phyloP scores from a whole-genome alignment of 2,329 filamentous ascomycete genomes.

The Fusarium sp. region DNA sequence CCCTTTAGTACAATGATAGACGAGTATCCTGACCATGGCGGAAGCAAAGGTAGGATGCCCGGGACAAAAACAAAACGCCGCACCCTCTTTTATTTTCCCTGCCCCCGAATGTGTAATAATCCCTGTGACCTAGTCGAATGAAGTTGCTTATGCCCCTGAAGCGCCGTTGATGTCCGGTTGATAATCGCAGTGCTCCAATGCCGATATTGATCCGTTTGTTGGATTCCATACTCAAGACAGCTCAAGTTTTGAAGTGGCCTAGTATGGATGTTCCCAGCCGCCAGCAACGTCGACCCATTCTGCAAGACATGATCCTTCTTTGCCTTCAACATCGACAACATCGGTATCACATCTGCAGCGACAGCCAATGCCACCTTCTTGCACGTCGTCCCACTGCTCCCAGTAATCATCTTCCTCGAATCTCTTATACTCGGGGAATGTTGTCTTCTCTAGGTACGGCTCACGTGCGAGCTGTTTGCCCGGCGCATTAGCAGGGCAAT shows the following conservation, averaged over 20 bases:
- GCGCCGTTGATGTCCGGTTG: slow-evolving; percentile 13
- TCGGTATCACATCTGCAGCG: slow-evolving; percentile 97
- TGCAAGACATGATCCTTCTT: slow-evolving; percentile 91
- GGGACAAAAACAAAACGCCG: slow-evolving; percentile 46
- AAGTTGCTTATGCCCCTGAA: slow-evolving; percentile 37
- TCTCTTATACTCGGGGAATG: slow-evolving; percentile 82
- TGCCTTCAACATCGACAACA: slow-evolving; percentile 97
- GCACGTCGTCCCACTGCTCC: slow-evolving; percentile 85
- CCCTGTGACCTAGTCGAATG: slow-evolving; percentile 29
- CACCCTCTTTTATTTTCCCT: slow-evolving; percentile 36
- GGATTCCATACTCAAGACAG: background rate
- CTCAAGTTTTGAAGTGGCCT: slow-evolving; percentile 7
- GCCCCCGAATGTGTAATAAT: slow-evolving; percentile 24
- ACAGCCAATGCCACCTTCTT: slow-evolving; percentile 97
- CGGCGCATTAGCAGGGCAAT: slow-evolving; percentile 96
- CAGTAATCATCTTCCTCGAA: slow-evolving; percentile 96
- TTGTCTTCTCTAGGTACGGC: slow-evolving; percentile 86
- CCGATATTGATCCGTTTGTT: background rate
- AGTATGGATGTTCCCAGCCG: slow-evolving; percentile 77
- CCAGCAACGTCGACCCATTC: slow-evolving; percentile 99
- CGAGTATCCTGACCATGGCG: slow-evolving; percentile 20
- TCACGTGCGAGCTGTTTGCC: slow-evolving; percentile 83
- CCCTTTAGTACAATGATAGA: slow-evolving; percentile 17
- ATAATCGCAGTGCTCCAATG: slow-evolving; percentile 19
- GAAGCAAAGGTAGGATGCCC: slow-evolving; percentile 15